Percentiles rank a stretch among this genome's conserved stretches.
Conservation (phyloP, 2,329 filamentous ascomycete species). For the Cladosporium sp. region DNA sequence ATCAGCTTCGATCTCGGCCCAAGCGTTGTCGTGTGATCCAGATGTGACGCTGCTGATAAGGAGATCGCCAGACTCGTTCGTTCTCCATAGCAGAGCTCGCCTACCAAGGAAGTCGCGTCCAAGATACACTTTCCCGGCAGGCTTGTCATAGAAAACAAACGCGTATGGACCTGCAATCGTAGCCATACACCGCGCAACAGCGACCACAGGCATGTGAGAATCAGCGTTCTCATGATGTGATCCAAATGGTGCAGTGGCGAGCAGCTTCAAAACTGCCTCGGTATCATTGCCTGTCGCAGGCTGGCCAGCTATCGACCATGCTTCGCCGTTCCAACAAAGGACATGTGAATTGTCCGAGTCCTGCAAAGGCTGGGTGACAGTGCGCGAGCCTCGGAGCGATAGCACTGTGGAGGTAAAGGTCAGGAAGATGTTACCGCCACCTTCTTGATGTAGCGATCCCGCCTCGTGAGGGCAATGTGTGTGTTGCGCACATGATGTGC, state of each 20-base stretch:
- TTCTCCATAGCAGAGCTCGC: constrained; percentile 65
- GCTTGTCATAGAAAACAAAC: constrained; percentile 74
- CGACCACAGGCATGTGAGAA: background rate
- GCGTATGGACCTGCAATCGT: constrained; percentile 69
- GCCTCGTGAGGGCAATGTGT: background rate
- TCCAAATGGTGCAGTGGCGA: constrained; percentile 34
- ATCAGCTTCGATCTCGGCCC: constrained; percentile 79
- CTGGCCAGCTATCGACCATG: constrained; percentile 67
- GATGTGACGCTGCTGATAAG: constrained; percentile 69
- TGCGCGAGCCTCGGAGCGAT: constrained; percentile 71
- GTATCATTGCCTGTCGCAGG: constrained; percentile 74
- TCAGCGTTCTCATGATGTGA: background rate
- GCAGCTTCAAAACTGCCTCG: constrained; percentile 58
- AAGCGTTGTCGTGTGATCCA: constrained; percentile 45
- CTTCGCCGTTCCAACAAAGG: constrained; percentile 97
- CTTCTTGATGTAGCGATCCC: background rate
- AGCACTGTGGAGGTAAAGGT: constrained; percentile 80
- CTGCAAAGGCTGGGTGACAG: constrained; percentile 70
- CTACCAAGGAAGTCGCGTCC: constrained; percentile 84
- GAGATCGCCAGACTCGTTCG: constrained; percentile 50
- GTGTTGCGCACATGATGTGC: constrained; percentile 8
- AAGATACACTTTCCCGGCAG: constrained; percentile 64
- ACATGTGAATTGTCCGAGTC: constrained; percentile 56
- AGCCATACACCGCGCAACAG: constrained; percentile 13
- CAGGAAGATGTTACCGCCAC: constrained; percentile 40